A percentile compares a stretch with the other conserved stretches of the same genome.
These are phyloP conservation scores for Dendrobium officinale DNA, from an alignment of 106 monocot species.

Conservation along the genomic window DNA sequence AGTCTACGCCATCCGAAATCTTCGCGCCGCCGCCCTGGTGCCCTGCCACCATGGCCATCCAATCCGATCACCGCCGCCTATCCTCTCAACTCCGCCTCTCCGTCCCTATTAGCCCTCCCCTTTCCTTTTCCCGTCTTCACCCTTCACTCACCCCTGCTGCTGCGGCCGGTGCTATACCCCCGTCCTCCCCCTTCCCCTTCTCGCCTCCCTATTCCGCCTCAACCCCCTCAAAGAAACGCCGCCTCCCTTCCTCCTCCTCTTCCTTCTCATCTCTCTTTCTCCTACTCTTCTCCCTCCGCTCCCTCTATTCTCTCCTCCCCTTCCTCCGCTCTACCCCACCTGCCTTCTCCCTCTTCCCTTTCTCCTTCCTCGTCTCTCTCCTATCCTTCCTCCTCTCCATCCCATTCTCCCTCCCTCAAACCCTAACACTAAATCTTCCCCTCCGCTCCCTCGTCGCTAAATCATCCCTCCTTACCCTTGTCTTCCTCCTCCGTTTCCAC, in stretches of 20 bases:
- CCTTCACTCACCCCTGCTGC: background rate
- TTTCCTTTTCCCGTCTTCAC: background rate
- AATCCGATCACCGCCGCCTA: constrained; percentile 1
- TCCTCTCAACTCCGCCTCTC: constrained; percentile 11
- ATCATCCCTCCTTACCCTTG: constrained; percentile 15
- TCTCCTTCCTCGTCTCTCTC: constrained; percentile 12
- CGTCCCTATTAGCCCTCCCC: constrained; percentile 6
- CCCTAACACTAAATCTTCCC: constrained; percentile 7
- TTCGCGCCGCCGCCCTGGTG: background rate
- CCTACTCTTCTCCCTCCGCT: constrained; percentile 22
- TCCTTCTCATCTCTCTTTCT: constrained; percentile 19
- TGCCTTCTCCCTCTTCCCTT: constrained; percentile 9
- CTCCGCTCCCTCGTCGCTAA: constrained; percentile 29
- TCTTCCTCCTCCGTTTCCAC: constrained; percentile 10
- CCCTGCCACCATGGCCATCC: background rate
- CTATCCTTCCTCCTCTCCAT: constrained; percentile 4
- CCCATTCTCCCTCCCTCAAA: constrained; percentile 9
- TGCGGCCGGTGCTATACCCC: background rate
- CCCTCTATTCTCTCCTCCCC: constrained; percentile 12
- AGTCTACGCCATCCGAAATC: background rate
- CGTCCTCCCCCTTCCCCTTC: constrained; percentile 7
- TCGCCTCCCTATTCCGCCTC: constrained; percentile 13
- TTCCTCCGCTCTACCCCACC: constrained; percentile 13
- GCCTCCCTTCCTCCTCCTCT: constrained; percentile 21
- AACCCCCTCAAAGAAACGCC: constrained; percentile 10